These are phyloP conservation scores for Syncephalastrum monosporum DNA, from an alignment of 371 early-diverging fungal species.

Conservation along the genomic window DNA sequence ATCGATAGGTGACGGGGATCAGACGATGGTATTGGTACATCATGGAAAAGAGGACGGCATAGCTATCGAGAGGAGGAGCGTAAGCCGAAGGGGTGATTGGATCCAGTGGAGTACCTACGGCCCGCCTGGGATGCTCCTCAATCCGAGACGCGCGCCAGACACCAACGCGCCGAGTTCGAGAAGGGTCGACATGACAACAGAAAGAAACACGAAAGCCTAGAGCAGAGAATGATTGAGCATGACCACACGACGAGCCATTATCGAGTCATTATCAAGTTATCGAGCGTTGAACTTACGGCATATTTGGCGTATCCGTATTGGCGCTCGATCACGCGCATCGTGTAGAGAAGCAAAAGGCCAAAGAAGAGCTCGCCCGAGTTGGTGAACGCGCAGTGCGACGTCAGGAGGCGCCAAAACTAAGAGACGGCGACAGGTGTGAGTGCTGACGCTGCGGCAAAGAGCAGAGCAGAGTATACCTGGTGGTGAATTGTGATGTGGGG, in stretches of 20 bases:
- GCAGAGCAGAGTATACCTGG: slow-evolving; percentile 47
- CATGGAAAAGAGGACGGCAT: slow-evolving; percentile 61
- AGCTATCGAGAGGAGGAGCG: slow-evolving; percentile 22
- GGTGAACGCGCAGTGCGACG: slow-evolving; percentile 60
- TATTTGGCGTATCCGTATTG: slow-evolving; percentile 73
- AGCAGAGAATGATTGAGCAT: too few species aligned
- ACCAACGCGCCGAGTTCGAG: slow-evolving; percentile 54
- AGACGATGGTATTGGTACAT: slow-evolving; percentile 60
- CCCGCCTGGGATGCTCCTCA: slow-evolving; percentile 59
- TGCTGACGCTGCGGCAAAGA: background rate
- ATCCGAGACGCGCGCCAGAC: slow-evolving; percentile 45
- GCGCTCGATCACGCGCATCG: slow-evolving; percentile 71
- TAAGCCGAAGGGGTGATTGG: background rate
- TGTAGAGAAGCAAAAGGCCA: slow-evolving; percentile 63
- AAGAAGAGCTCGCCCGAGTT: slow-evolving; percentile 69
- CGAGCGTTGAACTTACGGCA: slow-evolving; percentile 37
- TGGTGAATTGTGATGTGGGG: slow-evolving; percentile 68
- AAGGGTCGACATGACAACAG: slow-evolving; percentile 52
- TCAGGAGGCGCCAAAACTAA: slow-evolving; percentile 63
- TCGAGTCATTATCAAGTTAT: background rate
- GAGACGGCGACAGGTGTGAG: background rate
- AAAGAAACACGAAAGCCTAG: slow-evolving; percentile 62
- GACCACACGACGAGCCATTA: too few species aligned
- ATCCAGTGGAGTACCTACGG: slow-evolving; percentile 43
- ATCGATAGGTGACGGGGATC: slow-evolving; percentile 64